Evolutionary conservation across 2,329 filamentous ascomycete genomes (phyloP), one percentile per base, ranked within the genome.

Genomic region (Dissoconium aciculare): DNA sequence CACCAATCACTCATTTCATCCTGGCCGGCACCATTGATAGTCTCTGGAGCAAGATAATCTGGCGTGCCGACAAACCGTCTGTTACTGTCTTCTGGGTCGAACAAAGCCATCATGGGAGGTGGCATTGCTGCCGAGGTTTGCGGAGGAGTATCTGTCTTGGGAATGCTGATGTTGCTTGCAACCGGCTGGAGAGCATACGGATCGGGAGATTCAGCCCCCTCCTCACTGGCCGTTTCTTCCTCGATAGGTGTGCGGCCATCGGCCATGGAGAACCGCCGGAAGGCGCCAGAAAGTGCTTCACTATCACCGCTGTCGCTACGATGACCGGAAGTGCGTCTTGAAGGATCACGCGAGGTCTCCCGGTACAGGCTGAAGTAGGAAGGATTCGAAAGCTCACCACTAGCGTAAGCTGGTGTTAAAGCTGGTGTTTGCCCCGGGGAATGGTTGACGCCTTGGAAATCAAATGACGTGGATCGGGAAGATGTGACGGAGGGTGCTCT

Each of bases 1-100:
- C 89, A 98, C 89, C 89, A 98, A 72, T 98, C 89, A 51, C 89
- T 95, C 43, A 87, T 89, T 55, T 95, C 87, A 49, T 98, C 89
- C 55, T 98, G 89, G 2, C 87, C 84, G 42, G 84, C 75, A 29
- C 91, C 89, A 42, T 83, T 85, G 50, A 98, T 92, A 0, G 91
- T 98, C 53, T 98, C 91, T 0, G 89, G 89, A 0, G 89, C 89
- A 10, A 98, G 69, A 51, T 98, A 98, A 54, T 98, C 89, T 0
- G 89, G 89, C 0, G 89, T 98, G 17, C 89, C 89, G 5, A 98
- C 89, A 46, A 98, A 98, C 23, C 83, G 76, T 32, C 89, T 74
- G 50, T 82, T 87, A 37, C 75, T 91, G 49, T 98, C 89, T 50
- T 93, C 79, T 0, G 89, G 89, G 47, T 95, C 85, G 49, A 95